Percentiles rank a stretch among this genome's conserved stretches.
These are phyloP conservation scores for Ramaria sp. DNA, from an alignment of 768 basidiomycete genomes.

Conservation along the genomic window DNA sequence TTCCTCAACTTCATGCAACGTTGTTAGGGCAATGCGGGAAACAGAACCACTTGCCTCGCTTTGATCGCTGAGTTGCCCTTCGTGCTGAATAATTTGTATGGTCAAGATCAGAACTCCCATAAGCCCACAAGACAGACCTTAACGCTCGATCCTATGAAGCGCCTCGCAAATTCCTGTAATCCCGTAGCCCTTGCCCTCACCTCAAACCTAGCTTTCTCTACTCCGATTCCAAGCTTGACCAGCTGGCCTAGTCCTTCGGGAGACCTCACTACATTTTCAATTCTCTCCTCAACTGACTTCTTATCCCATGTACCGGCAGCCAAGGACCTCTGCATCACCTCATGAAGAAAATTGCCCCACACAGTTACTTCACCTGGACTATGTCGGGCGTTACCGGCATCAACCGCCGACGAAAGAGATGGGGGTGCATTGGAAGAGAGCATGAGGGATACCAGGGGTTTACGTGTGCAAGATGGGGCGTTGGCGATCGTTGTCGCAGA, in stretches of 20 bases:
- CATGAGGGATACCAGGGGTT: conserved; percentile 67
- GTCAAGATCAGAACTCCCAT: neutral
- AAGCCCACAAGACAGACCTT: conserved; percentile 33
- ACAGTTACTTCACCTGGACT: conserved; percentile 27
- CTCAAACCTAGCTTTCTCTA: conserved; percentile 59
- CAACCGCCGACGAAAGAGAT: conserved; percentile 26
- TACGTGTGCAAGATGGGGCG: conserved; percentile 73
- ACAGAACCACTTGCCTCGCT: conserved; percentile 38
- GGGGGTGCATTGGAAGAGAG: conserved; percentile 36
- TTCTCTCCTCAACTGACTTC: conserved; percentile 46
- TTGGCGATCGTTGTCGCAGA: conserved; percentile 85
- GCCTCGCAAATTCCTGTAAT: conserved; percentile 48
- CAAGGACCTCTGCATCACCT: conserved; percentile 80
- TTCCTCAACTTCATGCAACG: conserved; percentile 85
- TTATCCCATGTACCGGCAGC: conserved; percentile 50
- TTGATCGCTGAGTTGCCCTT: conserved; percentile 59
- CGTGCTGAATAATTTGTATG: conserved; percentile 29
- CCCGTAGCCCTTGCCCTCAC: conserved; percentile 53
- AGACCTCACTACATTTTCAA: conserved; percentile 39
- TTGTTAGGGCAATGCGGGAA: conserved; percentile 58
- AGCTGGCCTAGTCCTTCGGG: conserved; percentile 45
- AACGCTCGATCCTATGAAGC: conserved; percentile 54
- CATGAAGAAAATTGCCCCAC: conserved; percentile 91
- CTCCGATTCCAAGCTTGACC: conserved; percentile 42
- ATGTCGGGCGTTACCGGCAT: conserved; percentile 42